Conservation (phyloP, 2,329 filamentous ascomycete genomes). For the Xylariaceae sp. region DNA sequence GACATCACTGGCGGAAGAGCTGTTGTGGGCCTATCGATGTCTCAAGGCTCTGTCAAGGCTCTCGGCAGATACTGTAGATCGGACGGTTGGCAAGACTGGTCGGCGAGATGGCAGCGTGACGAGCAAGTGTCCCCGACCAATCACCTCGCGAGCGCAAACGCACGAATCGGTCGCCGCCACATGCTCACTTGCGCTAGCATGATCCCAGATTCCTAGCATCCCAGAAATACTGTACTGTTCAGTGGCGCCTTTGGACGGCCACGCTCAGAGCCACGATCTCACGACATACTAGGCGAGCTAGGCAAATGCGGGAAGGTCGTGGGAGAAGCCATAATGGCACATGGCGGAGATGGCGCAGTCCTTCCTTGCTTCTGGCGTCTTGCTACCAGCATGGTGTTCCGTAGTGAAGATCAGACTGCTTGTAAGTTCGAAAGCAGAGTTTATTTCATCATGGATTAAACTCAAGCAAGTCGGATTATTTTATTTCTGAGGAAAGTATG, state of each 20-base stretch:
- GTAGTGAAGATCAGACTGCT: no score
- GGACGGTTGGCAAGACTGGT: background rate
- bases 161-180: background rate
- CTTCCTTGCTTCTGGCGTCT: background rate
- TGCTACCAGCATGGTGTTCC: no score
- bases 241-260: background rate
- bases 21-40: background rate
- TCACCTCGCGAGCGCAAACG: constrained; percentile 15
- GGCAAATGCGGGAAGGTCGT: background rate
- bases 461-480: no score
- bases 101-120: background rate
- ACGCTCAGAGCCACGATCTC: background rate
- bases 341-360: background rate
- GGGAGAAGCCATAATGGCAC: background rate
- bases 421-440: no score
- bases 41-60: background rate
- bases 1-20: background rate
- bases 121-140: background rate
- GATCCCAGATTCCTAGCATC: background rate
- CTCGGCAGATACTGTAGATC: background rate
- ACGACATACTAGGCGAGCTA: background rate
- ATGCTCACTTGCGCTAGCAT: background rate
- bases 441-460: no score
- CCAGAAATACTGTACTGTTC: background rate
- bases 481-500: no score